Evolutionary conservation across 768 basidiomycete species (phyloP).

Genomic region (Mycena indigotica): DNA sequence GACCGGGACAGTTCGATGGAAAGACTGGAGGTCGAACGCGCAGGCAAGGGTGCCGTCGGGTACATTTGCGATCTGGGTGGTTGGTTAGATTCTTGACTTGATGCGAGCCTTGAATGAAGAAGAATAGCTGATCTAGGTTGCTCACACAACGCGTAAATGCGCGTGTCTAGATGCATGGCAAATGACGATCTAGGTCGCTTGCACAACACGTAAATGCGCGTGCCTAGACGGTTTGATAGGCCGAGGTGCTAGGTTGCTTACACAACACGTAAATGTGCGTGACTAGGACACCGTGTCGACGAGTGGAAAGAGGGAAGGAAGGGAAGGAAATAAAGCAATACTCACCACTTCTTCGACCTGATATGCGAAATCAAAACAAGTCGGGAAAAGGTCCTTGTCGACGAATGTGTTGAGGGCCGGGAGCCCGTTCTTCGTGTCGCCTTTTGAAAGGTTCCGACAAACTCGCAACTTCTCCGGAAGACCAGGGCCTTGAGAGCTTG

Average conservation of each 20-base stretch:
- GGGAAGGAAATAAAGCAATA: background rate
- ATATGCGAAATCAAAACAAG: background rate
- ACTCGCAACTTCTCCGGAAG: background rate
- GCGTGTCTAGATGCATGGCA: background rate
- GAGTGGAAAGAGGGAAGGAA: too few species aligned
- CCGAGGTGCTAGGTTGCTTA: background rate
- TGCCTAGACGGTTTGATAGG: background rate
- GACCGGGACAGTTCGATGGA: constrained; percentile 11
- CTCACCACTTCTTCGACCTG: constrained; percentile 1
- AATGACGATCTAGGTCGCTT: background rate
- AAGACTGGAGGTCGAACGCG: constrained; percentile 17
- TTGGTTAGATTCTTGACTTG: background rate
- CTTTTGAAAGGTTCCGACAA: constrained; percentile 9
- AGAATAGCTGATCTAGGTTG: background rate
- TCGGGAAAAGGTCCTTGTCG: constrained; percentile 5
- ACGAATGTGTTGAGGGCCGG: background rate
- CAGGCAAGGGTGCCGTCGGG: constrained; percentile 12
- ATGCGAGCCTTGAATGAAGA: background rate
- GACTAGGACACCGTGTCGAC: background rate
- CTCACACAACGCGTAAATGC: background rate
- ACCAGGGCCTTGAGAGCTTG: constrained; percentile 5
- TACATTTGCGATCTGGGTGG: constrained; percentile 11
- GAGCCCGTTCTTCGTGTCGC: background rate
- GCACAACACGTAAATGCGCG: background rate
- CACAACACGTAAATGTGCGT: background rate